Percentiles rank a stretch among this genome's conserved stretches.
Conservation (phyloP, 2,329 filamentous ascomycete genomes). For the Paraconiothyrium brasiliense region DNA sequence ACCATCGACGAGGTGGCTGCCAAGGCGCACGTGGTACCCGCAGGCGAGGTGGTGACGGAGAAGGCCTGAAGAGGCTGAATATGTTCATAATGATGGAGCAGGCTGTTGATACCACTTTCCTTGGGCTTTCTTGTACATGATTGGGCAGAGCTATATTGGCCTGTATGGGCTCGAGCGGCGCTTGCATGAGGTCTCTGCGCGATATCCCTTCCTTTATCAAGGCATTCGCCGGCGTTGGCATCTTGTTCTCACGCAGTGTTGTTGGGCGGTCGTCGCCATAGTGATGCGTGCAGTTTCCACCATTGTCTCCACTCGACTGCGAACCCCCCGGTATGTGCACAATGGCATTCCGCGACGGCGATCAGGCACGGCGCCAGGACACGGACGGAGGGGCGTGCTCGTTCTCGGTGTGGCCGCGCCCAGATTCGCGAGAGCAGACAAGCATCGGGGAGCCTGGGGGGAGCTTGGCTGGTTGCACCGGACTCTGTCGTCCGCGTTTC, state of each 20-base stretch:
- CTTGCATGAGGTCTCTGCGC: slow-evolving; percentile 28
- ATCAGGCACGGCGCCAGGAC: not conserved
- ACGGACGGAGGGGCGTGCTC: slow-evolving; percentile 17
- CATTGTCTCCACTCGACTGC: no score
- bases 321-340: not conserved
- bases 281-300: not conserved
- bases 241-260: not conserved
- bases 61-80: slow-evolving; percentile 36
- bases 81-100: slow-evolving; percentile 22
- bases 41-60: slow-evolving; percentile 29
- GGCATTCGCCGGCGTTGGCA: slow-evolving; percentile 2
- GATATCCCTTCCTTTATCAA: slow-evolving; percentile 20
- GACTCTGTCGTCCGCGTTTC: slow-evolving; percentile 20
- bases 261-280: not conserved
- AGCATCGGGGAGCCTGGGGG: slow-evolving; percentile 24
- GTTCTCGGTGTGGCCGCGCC: slow-evolving; percentile 16
- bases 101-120: slow-evolving; percentile 17
- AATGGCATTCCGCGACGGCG: slow-evolving; percentile 2
- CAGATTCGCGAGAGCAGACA: slow-evolving; percentile 16
- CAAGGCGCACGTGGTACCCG: slow-evolving; percentile 30
- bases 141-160: slow-evolving; percentile 31
- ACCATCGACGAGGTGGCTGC: slow-evolving; percentile 73
- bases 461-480: slow-evolving; percentile 35
- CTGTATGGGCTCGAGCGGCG: slow-evolving; percentile 21
- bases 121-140: slow-evolving; percentile 31